A percentile compares a stretch with the other conserved stretches of the same genome.
Conservation (phyloP, 306 rosid species). For the Pyrus bretschneideri region DNA sequence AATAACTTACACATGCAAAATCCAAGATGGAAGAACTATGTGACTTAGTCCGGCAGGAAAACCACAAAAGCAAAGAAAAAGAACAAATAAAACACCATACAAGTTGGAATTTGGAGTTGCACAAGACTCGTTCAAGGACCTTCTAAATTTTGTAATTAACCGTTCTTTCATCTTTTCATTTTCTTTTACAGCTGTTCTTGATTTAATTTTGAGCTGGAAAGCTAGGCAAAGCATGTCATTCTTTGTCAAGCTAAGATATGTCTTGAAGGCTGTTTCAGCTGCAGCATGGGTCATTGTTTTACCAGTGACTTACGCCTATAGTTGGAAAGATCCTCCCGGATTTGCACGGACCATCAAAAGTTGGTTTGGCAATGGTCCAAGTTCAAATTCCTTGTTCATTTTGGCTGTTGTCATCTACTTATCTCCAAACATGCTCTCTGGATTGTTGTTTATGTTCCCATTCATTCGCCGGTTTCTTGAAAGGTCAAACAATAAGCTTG, state of each 20-base stretch:
- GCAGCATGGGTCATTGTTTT: constrained; percentile 86
- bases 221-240: constrained; percentile 75
- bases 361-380: constrained; percentile 84
- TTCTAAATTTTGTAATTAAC: constrained; percentile 9
- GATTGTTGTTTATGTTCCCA: constrained; percentile 71
- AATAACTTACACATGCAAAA: background rate
- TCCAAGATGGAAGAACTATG: background rate
- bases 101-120: background rate
- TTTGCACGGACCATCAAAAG: constrained; percentile 72
- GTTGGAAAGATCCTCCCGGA: constrained; percentile 80
- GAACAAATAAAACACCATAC: background rate
- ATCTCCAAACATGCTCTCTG: constrained; percentile 82
- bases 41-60: background rate
- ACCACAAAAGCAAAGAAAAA: too few species aligned
- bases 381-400: constrained; percentile 88
- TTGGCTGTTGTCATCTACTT: constrained; percentile 74
- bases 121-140: background rate
- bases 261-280: constrained; percentile 58
- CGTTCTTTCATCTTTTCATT: constrained; percentile 8
- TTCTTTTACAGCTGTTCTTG: constrained; percentile 64
- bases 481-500: constrained; percentile 46
- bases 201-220: constrained; percentile 80
- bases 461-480: constrained; percentile 71
- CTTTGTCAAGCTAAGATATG: constrained; percentile 73
- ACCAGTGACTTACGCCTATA: constrained; percentile 81